Evolutionary conservation across 2,329 filamentous ascomycete genomes (phyloP).

Genomic region (Mariannaea elegans): DNA sequence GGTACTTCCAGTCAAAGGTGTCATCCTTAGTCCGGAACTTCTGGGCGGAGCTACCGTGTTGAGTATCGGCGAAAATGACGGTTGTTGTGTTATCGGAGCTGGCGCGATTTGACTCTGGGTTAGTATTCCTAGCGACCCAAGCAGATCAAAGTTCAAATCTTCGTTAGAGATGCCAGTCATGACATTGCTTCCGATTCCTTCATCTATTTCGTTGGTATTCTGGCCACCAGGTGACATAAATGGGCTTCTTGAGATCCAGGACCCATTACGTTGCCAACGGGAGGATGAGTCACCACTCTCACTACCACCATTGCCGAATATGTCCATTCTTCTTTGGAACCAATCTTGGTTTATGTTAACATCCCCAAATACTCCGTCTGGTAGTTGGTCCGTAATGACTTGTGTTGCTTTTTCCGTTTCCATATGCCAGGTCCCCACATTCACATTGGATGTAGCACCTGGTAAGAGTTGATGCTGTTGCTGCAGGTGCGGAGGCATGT

Average conservation of each 20-base stretch:
- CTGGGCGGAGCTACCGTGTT: neutral
- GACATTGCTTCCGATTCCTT: neutral
- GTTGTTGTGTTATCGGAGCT: neutral
- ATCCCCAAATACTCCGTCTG: neutral
- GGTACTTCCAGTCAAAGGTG: too few species aligned
- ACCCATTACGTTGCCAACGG: neutral
- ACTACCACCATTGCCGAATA: neutral
- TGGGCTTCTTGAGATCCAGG: neutral
- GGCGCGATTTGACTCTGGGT: neutral
- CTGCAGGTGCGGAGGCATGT: neutral
- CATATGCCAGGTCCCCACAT: neutral
- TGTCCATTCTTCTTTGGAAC: neutral
- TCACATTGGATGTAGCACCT: neutral
- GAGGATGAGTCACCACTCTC: neutral
- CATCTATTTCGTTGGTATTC: neutral
- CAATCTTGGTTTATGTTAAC: too few species aligned
- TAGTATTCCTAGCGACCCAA: neutral
- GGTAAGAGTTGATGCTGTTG: neutral
- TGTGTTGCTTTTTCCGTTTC: neutral
- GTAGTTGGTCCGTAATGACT: too few species aligned
- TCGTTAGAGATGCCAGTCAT: neutral
- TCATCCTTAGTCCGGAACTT: neutral
- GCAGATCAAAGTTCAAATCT: neutral
- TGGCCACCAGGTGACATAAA: neutral
- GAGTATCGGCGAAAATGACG: neutral